Evolutionary conservation across 495 filamentous ascomycete genomes (phyloP), one percentile per base, ranked within the genome.

Genomic region (Letharia columbiana): DNA sequence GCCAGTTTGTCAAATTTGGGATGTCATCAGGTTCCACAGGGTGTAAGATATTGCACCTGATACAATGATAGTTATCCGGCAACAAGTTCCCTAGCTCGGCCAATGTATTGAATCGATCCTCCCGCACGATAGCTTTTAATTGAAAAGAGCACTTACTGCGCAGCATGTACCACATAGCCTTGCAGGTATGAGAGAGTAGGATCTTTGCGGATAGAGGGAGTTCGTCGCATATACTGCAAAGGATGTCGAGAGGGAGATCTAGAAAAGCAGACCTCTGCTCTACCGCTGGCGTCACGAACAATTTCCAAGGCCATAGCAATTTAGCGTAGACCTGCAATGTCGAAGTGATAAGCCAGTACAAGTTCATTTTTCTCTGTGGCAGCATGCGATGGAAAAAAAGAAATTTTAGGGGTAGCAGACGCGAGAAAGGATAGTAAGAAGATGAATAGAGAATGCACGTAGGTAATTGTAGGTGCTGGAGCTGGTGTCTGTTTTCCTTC

Each of bases 241-340:
- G 52, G 63, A 65, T 59, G 63, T 65, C 63, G 63, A 65, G 28
- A 60, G 63, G 63, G 63, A 65, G 63, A 65, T 65, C 52, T 65
- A 65, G 37, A 44, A 65, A 65, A 65, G 63, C 52, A 65, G 63
- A 65, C 49, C 2, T 65, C 54, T 65, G 63, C 63, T 65, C 54
- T 65, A 65, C 63, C 49, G 50, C 39, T 41, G 63, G 63, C 50
- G 63, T 59, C 40, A 42, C 63, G 63, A 60, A 45, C 63, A 65
- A 60, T 41, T 65, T 65, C 63, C 44, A 65, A 45, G 63, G 63
- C 63, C 63, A 65, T 44, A 17, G 63, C 54, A 44, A 60, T 60
- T 42, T 60, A 45, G 35, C 42, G 49, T 59, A 60, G 63, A 65
- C 49, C 63, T 65, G 49, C 40, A 65, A 65, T 44, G 52, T 33